Evolutionary conservation across 73 alveolate species (phyloP).

Genomic region (Paramecium octaurelia): DNA sequence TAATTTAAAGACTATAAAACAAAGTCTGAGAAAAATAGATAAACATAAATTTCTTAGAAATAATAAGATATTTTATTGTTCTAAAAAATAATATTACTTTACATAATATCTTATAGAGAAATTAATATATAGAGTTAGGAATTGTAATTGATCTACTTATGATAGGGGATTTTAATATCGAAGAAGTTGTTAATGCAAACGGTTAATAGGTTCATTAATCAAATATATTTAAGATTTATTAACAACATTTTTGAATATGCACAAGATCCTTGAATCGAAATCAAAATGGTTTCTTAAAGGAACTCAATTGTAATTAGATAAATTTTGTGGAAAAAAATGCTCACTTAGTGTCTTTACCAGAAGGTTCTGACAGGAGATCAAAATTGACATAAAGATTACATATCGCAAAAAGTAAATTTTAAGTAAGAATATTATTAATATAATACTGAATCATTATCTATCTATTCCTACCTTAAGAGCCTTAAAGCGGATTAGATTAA

Average conservation of each 20-base stretch:
- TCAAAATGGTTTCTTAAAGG: not conserved
- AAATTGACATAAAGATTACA: not conserved
- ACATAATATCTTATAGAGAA: not conserved
- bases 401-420: not conserved
- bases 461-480: not conserved
- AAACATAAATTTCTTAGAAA: too few relatives aligned
- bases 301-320: not conserved
- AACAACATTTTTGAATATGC: not conserved
- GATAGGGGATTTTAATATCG: not conserved
- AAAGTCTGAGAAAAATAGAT: not conserved
- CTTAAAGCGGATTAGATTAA: not conserved
- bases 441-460: too few relatives aligned
- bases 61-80: not conserved
- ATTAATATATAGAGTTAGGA: not conserved
- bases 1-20: not conserved
- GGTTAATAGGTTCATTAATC: not conserved
- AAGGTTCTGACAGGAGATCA: not conserved
- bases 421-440: not conserved
- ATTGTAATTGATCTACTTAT: not conserved
- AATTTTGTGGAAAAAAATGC: not conserved
- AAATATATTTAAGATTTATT: not conserved
- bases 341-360: not conserved
- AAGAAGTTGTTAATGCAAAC: not conserved
- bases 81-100: too few relatives aligned
- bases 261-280: not conserved